These are phyloP conservation scores for Exophiala mesophila DNA, from an alignment of 2,329 filamentous ascomycete species.

Conservation along the genomic window DNA sequence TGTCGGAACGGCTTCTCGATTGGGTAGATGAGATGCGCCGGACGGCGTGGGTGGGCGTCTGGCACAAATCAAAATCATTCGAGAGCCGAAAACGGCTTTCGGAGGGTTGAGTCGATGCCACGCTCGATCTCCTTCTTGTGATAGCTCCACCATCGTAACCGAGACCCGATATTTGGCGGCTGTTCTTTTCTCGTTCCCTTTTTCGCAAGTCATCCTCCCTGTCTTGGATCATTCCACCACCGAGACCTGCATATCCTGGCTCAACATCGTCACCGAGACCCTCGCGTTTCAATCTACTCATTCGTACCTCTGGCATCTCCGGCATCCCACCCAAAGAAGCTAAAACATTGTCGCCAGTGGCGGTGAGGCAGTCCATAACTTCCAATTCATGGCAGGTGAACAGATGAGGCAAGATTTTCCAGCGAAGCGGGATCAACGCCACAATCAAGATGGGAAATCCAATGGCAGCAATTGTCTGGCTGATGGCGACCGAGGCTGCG, in stretches of 20 bases:
- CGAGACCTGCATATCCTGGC: background rate
- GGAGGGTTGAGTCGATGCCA: too few relatives aligned
- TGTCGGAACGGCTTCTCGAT: too few relatives aligned
- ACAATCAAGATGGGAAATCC: slow-evolving; percentile 73
- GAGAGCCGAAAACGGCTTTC: too few relatives aligned
- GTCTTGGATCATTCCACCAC: background rate
- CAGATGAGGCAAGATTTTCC: slow-evolving; percentile 56
- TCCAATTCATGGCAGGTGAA: slow-evolving; percentile 57
- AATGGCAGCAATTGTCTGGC: slow-evolving; percentile 74
- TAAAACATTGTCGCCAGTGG: slow-evolving; percentile 50
- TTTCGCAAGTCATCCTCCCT: slow-evolving; percentile 1
- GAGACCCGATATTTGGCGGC: background rate
- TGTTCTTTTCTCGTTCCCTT: slow-evolving; percentile 1
- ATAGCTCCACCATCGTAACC: slow-evolving; percentile 1
- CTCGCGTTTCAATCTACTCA: slow-evolving; percentile 1
- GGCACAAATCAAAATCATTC: too few relatives aligned
- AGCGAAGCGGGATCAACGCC: slow-evolving; percentile 62
- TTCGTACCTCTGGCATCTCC: slow-evolving; percentile 9
- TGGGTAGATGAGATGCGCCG: too few relatives aligned
- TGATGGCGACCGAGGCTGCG: slow-evolving; percentile 64
- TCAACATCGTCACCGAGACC: background rate
- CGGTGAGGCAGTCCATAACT: slow-evolving; percentile 59
- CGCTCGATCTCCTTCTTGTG: slow-evolving; percentile 2
- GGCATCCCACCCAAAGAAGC: slow-evolving; percentile 46
- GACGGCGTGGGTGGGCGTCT: too few relatives aligned